Conservation (phyloP, 306 rosid genomes). For the Dicorynia guianensis region DNA sequence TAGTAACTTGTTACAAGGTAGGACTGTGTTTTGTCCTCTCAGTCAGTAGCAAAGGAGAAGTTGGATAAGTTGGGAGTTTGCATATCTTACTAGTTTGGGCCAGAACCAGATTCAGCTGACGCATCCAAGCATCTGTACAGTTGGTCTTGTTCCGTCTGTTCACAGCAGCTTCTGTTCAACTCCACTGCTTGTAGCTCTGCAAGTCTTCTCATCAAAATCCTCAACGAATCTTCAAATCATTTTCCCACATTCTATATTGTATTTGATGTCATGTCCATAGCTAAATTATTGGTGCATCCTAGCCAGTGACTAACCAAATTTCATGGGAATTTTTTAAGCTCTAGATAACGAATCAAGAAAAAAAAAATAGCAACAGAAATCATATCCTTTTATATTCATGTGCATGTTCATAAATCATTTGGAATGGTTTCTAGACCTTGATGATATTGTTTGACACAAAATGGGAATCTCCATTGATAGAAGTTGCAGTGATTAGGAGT, state of each 20-base stretch:
- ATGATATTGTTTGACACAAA: slow-evolving; percentile 13
- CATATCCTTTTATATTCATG: not conserved
- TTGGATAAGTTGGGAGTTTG: no score
- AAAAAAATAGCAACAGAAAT: no score
- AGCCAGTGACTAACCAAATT: no score
- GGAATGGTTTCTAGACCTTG: not conserved
- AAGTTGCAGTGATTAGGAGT: slow-evolving; percentile 28
- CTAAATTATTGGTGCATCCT: no score
- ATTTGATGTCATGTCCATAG: not conserved
- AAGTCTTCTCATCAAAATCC: not conserved
- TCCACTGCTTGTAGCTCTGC: not conserved
- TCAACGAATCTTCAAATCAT: not conserved
- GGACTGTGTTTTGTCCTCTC: no score
- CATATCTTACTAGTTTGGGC: not conserved
- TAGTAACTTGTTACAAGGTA: no score
- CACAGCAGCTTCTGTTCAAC: not conserved
- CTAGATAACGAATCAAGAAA: no score
- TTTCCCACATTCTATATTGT: not conserved
- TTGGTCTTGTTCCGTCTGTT: slow-evolving; percentile 7
- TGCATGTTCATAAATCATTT: not conserved
- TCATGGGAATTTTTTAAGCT: no score
- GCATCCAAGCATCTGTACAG: not conserved
- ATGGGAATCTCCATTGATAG: not conserved
- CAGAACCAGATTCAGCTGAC: slow-evolving; percentile 12
- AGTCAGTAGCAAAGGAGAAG: no score